These are phyloP conservation scores for Skeletonema tropicum DNA, from an alignment of 108 stramenopile genomes.

Conservation along the genomic window DNA sequence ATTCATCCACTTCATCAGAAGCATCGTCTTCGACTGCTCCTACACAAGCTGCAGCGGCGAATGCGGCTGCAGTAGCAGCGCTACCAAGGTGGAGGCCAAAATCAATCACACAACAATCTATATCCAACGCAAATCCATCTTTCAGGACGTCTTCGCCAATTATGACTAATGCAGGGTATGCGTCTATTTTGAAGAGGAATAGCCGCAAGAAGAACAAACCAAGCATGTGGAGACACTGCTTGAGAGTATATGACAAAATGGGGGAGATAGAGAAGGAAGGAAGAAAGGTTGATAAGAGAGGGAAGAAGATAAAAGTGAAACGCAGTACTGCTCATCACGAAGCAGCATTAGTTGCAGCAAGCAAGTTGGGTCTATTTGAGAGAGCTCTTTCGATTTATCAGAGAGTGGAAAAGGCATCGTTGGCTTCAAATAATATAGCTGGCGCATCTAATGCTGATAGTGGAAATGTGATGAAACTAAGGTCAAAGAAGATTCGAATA, in stretches of 20 bases:
- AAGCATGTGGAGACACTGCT: constrained; percentile 70
- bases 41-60: constrained; percentile 1
- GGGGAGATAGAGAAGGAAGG: constrained; percentile 38
- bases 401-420: constrained; percentile 34
- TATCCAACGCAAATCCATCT: constrained; percentile 70
- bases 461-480: constrained; percentile 3
- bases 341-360: constrained; percentile 76
- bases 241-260: constrained; percentile 80
- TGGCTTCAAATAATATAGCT: constrained; percentile 1
- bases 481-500: constrained; percentile 27
- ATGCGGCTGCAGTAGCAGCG: background rate
- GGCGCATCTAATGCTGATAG: background rate
- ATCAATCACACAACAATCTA: constrained; percentile 55
- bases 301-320: constrained; percentile 38
- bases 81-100: constrained; percentile 64
- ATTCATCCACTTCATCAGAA: constrained; percentile 26
- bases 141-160: constrained; percentile 72
- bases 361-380: constrained; percentile 79
- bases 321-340: constrained; percentile 72
- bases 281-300: background rate
- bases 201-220: constrained; percentile 80
- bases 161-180: constrained; percentile 84
- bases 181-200: constrained; percentile 71
- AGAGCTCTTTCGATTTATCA: constrained; percentile 69
- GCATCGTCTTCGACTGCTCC: constrained; percentile 2